Conservation (phyloP, 495 filamentous ascomycete genomes). For the Bathelium albidoporum region DNA sequence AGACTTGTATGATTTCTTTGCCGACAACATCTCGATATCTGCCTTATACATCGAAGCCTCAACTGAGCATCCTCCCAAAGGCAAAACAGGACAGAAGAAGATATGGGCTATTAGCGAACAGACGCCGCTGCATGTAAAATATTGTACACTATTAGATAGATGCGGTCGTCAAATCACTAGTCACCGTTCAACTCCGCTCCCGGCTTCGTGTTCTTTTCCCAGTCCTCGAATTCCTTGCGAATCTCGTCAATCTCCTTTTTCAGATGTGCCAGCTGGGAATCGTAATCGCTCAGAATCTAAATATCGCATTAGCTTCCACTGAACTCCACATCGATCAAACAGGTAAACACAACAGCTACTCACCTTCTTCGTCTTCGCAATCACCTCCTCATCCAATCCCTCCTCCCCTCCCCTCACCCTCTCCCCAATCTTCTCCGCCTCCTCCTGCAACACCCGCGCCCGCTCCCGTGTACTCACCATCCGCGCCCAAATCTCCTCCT, state of each 20-base stretch:
- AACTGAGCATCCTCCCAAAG: background rate
- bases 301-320: background rate
- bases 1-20: constrained; percentile 14
- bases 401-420: constrained; percentile 34
- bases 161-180: background rate
- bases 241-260: constrained; percentile 71
- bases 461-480: constrained; percentile 77
- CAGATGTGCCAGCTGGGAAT: constrained; percentile 74
- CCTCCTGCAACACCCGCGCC: constrained; percentile 64
- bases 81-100: background rate
- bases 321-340: no score
- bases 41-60: background rate
- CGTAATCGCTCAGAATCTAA: constrained; percentile 77
- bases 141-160: background rate
- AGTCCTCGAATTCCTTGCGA: constrained; percentile 67
- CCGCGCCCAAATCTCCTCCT: constrained; percentile 94
- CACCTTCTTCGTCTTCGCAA: constrained; percentile 80
- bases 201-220: constrained; percentile 40
- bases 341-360: constrained; percentile 19
- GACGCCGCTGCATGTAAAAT: background rate
- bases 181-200: background rate
- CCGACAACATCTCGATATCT: background rate
- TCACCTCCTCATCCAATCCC: constrained; percentile 62
- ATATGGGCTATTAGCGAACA: background rate
- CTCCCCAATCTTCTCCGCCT: constrained; percentile 58